Percentiles rank a stretch among this genome's conserved stretches.
These are phyloP conservation scores for Theileria luwenshuni DNA, from an alignment of 169 alveolate species.

Conservation along the genomic window DNA sequence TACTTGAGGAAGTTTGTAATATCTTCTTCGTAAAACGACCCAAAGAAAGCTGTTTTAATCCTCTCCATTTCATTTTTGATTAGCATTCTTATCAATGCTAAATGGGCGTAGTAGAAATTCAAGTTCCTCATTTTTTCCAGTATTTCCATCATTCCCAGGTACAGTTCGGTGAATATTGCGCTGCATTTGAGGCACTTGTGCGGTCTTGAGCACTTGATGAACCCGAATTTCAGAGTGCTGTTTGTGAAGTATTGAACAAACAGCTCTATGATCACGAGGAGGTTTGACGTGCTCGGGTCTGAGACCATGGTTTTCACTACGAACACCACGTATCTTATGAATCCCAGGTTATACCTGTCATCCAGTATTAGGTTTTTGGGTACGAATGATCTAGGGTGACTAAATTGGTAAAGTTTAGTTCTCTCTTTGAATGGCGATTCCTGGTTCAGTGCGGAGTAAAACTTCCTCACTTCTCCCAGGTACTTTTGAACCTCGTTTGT, in stretches of 20 bases:
- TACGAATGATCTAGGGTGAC: background rate
- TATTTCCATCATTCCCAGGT: conserved; percentile 20
- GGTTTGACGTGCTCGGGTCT: background rate
- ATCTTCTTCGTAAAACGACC: background rate
- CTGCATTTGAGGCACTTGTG: conserved; percentile 42
- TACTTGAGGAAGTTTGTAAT: conserved; percentile 2
- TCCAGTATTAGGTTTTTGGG: conserved; percentile 27
- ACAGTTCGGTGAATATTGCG: conserved; percentile 19
- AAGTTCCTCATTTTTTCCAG: conserved; percentile 23
- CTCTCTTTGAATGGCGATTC: background rate
- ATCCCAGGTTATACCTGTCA: background rate
- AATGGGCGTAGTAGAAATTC: conserved; percentile 24
- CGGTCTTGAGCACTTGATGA: conserved; percentile 35
- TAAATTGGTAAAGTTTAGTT: background rate
- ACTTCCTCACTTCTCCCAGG: background rate
- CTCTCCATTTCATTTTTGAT: conserved; percentile 38
- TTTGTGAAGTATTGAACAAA: conserved; percentile 41
- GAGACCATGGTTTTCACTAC: conserved; percentile 7
- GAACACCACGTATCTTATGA: background rate
- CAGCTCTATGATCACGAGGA: conserved; percentile 38
- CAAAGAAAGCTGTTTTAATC: conserved; percentile 31
- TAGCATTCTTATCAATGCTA: conserved; percentile 34
- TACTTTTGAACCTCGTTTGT: background rate
- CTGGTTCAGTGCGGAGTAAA: conserved; percentile 3
- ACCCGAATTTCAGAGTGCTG: conserved; percentile 36